These are phyloP conservation scores for Eucalyptus guilfoylei DNA, from an alignment of 345 rosid genomes.

Conservation along the genomic window DNA sequence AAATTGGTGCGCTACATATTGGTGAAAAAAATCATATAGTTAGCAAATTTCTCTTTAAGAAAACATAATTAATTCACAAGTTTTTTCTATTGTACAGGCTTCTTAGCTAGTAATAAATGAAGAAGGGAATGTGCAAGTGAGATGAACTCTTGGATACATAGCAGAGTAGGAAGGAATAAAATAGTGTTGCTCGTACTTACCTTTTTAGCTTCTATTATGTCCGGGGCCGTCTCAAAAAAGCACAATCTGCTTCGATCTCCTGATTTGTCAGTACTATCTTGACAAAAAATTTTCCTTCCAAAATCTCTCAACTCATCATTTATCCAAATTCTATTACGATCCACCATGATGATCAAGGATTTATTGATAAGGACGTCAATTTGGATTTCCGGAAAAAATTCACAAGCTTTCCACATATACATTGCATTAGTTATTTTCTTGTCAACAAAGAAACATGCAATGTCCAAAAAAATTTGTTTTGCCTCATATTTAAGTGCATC, in stretches of 20 bases:
- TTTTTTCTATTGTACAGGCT: neutral
- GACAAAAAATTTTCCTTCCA: neutral
- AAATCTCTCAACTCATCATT: neutral
- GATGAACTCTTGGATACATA: neutral
- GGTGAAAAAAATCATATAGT: neutral
- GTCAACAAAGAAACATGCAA: neutral
- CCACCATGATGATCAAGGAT: neutral
- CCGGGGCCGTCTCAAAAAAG: rapidly evolving
- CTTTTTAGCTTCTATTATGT: neutral
- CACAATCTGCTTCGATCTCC: neutral
- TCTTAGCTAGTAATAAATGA: neutral
- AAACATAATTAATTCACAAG: neutral
- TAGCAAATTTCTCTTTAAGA: neutral
- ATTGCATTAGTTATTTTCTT: neutral
- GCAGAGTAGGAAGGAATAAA: neutral
- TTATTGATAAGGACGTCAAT: neutral
- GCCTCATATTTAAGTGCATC: neutral
- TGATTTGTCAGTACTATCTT: neutral
- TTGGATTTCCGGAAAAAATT: no score
- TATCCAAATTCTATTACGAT: neutral
- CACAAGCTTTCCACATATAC: neutral
- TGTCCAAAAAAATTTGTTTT: neutral
- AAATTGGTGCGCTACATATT: neutral
- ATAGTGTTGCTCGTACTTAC: neutral
- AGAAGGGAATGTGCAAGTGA: neutral